phyloP scores from a whole-genome alignment of 306 rosid genomes.

The Cucumis melo region DNA sequence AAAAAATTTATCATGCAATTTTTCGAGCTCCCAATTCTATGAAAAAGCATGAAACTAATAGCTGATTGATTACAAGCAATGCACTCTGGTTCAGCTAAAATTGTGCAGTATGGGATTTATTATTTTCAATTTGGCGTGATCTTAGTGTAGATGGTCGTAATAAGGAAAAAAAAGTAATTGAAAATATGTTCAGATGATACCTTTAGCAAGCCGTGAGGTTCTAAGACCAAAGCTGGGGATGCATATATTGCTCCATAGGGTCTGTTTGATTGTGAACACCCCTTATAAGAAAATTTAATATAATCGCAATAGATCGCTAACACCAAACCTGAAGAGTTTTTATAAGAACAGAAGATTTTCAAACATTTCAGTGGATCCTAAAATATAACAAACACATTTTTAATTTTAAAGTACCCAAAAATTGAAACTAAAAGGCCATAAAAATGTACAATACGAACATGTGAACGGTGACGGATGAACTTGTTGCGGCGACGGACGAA shows the following conservation, averaged over 20 bases:
- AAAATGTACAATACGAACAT: too few species aligned
- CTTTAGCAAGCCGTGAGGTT: constrained; percentile 86
- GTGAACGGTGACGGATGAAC: too few species aligned
- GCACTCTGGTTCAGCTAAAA: not conserved
- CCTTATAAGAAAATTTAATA: not conserved
- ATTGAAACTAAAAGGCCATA: too few species aligned
- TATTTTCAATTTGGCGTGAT: not conserved
- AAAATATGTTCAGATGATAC: constrained; percentile 20
- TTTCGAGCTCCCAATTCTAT: not conserved
- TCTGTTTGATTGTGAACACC: constrained; percentile 49
- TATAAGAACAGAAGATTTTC: constrained; percentile 48
- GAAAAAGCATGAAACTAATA: not conserved
- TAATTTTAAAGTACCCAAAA: too few species aligned
- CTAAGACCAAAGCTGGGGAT: constrained; percentile 86
- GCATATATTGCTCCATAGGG: constrained; percentile 95
- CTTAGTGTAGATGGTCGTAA: not conserved
- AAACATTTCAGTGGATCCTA: too few species aligned
- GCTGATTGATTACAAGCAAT: not conserved
- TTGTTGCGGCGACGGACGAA: too few species aligned
- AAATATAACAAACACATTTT: too few species aligned
- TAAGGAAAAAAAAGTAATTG: not conserved
- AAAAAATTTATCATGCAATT: not conserved
- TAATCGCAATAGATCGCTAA: not conserved
- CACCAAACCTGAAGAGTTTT: constrained; percentile 46
- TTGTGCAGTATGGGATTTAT: not conserved